Percentiles rank a stretch among this genome's conserved stretches.
phyloP scores from a whole-genome alignment of 192 early-diverging fungal species.

The Coemansia sp. region DNA sequence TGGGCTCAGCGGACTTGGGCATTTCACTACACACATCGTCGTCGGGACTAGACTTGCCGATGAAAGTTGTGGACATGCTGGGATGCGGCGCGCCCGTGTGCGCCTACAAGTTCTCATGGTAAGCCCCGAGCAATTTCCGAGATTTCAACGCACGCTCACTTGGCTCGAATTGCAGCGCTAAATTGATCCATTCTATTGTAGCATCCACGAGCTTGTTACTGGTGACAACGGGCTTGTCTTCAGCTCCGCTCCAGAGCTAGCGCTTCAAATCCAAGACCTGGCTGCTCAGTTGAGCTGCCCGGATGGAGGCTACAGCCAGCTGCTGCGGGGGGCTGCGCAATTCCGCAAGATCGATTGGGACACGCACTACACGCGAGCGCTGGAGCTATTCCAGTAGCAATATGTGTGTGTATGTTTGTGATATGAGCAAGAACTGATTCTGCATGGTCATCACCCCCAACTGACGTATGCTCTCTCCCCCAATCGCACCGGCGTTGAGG shows the following conservation, averaged over 20 bases:
- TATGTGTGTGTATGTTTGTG: neutral
- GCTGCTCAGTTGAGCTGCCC: slow-evolving; percentile 23
- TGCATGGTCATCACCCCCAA: slow-evolving; percentile 5
- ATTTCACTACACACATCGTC: slow-evolving; percentile 93
- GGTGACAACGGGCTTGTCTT: slow-evolving; percentile 74
- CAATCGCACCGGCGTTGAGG: neutral
- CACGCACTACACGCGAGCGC: slow-evolving; percentile 35
- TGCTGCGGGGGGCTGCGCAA: slow-evolving; percentile 40
- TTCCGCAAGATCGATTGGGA: slow-evolving; percentile 47
- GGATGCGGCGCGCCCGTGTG: slow-evolving; percentile 91
- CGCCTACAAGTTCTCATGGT: slow-evolving; percentile 68
- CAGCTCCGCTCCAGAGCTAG: slow-evolving; percentile 58
- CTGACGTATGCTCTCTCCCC: neutral
- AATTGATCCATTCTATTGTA: slow-evolving; percentile 21
- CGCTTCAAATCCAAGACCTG: slow-evolving; percentile 59
- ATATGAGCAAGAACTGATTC: neutral
- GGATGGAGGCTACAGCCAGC: slow-evolving; percentile 26
- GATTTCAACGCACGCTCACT: neutral
- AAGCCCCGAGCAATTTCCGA: slow-evolving; percentile 14
- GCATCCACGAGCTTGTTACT: slow-evolving; percentile 67
- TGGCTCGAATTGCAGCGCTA: neutral
- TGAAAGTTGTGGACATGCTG: slow-evolving; percentile 99
- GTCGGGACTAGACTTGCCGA: slow-evolving; percentile 93
- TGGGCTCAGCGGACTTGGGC: slow-evolving; percentile 94
- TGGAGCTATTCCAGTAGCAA: slow-evolving; percentile 23